These are phyloP conservation scores for Candida succiphila DNA, from an alignment of 805 yeast genomes.

Conservation along the genomic window DNA sequence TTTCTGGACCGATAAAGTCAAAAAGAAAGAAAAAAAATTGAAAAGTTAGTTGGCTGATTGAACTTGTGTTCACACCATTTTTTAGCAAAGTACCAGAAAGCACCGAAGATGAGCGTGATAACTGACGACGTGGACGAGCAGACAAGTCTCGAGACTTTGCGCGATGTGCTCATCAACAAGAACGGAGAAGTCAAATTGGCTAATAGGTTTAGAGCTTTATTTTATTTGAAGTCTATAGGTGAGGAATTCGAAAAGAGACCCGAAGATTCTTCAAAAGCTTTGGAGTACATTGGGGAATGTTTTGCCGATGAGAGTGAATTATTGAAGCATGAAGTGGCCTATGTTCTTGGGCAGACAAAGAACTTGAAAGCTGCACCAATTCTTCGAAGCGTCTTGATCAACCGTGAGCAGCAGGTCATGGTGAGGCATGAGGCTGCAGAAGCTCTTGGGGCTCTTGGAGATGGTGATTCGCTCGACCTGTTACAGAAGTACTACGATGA, in stretches of 20 bases:
- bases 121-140: slow-evolving; percentile 16
- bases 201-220: slow-evolving; percentile 86
- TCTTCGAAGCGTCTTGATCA: slow-evolving; percentile 60
- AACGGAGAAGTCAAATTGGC: slow-evolving; percentile 69
- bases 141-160: slow-evolving; percentile 46
- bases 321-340: slow-evolving; percentile 95
- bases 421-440: slow-evolving; percentile 99
- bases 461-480: slow-evolving; percentile 56
- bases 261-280: slow-evolving; percentile 51
- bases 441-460: slow-evolving; percentile 94
- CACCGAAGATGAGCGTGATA: background rate
- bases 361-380: slow-evolving; percentile 70
- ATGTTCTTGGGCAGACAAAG: slow-evolving; percentile 92
- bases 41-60: no score
- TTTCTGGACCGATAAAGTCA: no score
- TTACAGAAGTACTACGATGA: slow-evolving; percentile 64
- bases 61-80: no score
- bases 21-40: no score
- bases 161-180: slow-evolving; percentile 60
- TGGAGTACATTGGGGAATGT: slow-evolving; percentile 77
- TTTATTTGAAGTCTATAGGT: slow-evolving; percentile 82
- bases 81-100: background rate
- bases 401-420: slow-evolving; percentile 74
- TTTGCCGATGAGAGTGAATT: slow-evolving; percentile 79
- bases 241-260: slow-evolving; percentile 49